Base-by-base conservation (phyloP, 768 basidiomycete genomes). In the Lentinula boryana region DNA sequence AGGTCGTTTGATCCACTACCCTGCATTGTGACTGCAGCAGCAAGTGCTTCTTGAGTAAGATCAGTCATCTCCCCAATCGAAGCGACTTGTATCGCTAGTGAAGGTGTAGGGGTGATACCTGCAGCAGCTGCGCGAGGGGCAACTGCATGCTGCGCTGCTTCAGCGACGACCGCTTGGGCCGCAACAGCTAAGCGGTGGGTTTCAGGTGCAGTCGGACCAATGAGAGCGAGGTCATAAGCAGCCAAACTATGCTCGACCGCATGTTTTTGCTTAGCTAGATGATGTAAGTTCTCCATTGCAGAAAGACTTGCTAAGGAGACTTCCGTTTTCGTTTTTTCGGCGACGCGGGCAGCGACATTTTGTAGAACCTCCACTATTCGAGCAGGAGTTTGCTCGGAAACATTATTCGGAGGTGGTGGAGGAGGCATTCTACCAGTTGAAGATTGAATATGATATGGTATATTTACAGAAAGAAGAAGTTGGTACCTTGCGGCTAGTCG, bases 191-290 rank as follows among this genome's bases (percentile, higher is more conserved):
- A 78, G 67, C 83, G 72, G 68, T 86, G 72, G 73, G 76, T 78
- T 63, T 82, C 67, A 16, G 56, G 46, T 55, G 78, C 78, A 51
- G 75, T 80, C 48, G 82, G 79, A 36, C 83, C 85, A 23, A 80
- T 80, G 48, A 86, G 78, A 58, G 86, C 89, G 61, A 83, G 81
- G 70, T 90, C 88, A 65, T 91, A 84, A 13, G 90, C 91, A 64
- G 88, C 80, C 13, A 90, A 88, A 2, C 91, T 81, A 62, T 78
- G 75, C 59, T 80, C 78, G 32, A 93, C 78, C 60, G 93, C 88
- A 65, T 91, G 85, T 67, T 89, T 90, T 75, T 93, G 91, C 70
- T 89, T 90, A 54, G 83, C 87, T 56, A 93, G 82, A 27, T 85
- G 85, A 67, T 88, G 83, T 10, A 89, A 70, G 64, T 86, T 79